Evolutionary conservation across 2,329 filamentous ascomycete species (phyloP).

Genomic region (Penicillium oxalicum): DNA sequence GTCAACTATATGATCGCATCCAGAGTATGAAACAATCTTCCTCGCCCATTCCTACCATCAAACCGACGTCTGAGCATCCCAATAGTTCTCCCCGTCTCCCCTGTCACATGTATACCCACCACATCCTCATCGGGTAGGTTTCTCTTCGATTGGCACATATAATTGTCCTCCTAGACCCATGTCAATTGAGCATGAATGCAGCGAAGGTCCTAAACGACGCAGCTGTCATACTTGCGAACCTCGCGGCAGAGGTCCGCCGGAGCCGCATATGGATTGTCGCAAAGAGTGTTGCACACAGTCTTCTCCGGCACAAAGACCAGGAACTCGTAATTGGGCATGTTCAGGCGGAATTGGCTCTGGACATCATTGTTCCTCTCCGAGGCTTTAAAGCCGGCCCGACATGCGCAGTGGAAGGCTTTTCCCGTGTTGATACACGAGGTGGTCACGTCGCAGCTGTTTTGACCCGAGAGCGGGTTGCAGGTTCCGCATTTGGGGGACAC

Average conservation of each 20-base stretch:
- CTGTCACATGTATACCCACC: too few species aligned
- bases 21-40: too few species aligned
- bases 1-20: too few species aligned
- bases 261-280: slow-evolving; percentile 28
- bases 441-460: slow-evolving; percentile 39
- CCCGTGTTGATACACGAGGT: slow-evolving; percentile 43
- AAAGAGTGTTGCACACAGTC: slow-evolving; percentile 33
- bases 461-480: slow-evolving; percentile 37
- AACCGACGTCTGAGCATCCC: too few species aligned
- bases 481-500: slow-evolving; percentile 26
- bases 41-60: too few species aligned
- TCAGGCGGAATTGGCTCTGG: slow-evolving; percentile 33
- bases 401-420: slow-evolving; percentile 37
- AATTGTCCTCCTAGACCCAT: background rate
- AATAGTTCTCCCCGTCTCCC: too few species aligned
- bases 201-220: slow-evolving; percentile 19
- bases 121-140: too few species aligned
- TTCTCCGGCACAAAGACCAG: slow-evolving; percentile 35
- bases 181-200: background rate
- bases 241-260: slow-evolving; percentile 31
- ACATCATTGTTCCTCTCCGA: slow-evolving; percentile 25
- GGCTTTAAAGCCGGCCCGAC: slow-evolving; percentile 39
- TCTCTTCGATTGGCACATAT: too few species aligned
- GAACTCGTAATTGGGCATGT: slow-evolving; percentile 36
- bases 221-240: slow-evolving; percentile 27